These are phyloP conservation scores for Rugosomyces carneus DNA, from an alignment of 1,284 basidiomycete species.

Conservation along the genomic window DNA sequence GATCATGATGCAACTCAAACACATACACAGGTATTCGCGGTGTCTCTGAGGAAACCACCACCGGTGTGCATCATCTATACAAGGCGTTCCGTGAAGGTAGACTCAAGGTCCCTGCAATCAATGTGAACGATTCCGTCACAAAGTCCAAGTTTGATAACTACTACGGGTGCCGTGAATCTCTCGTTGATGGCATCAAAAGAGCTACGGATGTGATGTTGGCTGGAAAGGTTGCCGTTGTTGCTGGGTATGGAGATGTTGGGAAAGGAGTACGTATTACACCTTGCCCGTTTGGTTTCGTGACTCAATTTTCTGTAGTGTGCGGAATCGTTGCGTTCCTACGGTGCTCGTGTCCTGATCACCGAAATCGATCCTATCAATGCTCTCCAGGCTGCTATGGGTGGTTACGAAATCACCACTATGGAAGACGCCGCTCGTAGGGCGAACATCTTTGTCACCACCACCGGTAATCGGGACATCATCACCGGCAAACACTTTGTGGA, in stretches of 20 bases:
- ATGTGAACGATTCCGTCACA: conserved; percentile 99
- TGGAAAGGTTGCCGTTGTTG: conserved; percentile 98
- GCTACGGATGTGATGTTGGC: conserved; percentile 99
- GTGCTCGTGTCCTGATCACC: conserved; percentile 92
- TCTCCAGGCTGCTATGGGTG: conserved; percentile 98
- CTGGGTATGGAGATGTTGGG: conserved; percentile 98
- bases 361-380: conserved; percentile 99
- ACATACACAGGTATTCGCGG: conserved; percentile 68
- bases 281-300: conserved; percentile 1
- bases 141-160: conserved; percentile 99
- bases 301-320: conserved; percentile 64
- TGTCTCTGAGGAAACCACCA: conserved; percentile 99
- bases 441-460: conserved; percentile 98
- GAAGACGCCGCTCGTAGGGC: conserved; percentile 87
- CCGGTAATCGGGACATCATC: conserved; percentile 99
- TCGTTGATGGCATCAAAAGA: conserved; percentile 99
- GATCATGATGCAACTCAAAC: conserved; percentile 1
- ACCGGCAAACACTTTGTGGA: conserved; percentile 85
- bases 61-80: conserved; percentile 99
- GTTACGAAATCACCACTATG: conserved; percentile 98
- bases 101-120: conserved; percentile 98
- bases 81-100: conserved; percentile 93
- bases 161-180: conserved; percentile 98
- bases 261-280: conserved; percentile 74
- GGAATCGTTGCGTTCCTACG: conserved; percentile 95